Percentiles rank a stretch among this genome's conserved stretches.
Conservation (phyloP, 139 green algal genomes). For the Chlamydomonas schloesseri region DNA sequence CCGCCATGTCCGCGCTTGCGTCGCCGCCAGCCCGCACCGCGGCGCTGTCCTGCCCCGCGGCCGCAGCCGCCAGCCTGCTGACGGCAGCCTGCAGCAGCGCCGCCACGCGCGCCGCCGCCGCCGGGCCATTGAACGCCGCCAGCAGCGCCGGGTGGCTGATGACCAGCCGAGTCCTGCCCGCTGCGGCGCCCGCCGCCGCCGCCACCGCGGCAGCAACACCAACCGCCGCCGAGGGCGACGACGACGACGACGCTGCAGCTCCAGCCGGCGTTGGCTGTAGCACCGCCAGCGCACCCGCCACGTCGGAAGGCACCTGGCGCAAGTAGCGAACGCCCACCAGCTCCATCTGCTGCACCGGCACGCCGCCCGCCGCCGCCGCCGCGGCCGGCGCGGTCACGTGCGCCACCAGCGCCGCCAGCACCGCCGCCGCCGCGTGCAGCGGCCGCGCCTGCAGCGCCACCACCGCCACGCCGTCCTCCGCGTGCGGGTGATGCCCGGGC, state of each 20-base stretch:
- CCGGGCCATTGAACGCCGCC: slow-evolving; percentile 29
- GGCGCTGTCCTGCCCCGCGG: not conserved
- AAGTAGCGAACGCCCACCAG: slow-evolving; percentile 24
- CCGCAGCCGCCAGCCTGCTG: not conserved
- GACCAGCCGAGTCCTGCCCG: not conserved
- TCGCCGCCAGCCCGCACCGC: not conserved
- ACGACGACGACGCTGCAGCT: not conserved
- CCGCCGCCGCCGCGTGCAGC: slow-evolving; percentile 6
- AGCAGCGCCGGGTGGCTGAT: slow-evolving; percentile 42
- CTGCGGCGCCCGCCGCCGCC: not conserved
- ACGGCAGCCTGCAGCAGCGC: not conserved
- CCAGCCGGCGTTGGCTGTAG: not conserved
- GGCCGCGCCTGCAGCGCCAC: slow-evolving; percentile 38
- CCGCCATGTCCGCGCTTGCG: not conserved
- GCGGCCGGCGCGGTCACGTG: not conserved
- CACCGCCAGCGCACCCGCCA: not conserved
- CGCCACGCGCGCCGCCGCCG: not conserved
- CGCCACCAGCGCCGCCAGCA: slow-evolving; percentile 12
- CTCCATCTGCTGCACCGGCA: not conserved
- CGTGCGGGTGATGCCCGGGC: slow-evolving; percentile 16
- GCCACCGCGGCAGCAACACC: not conserved
- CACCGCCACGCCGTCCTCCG: slow-evolving; percentile 14
- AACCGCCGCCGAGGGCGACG: not conserved
- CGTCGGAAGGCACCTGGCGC: slow-evolving; percentile 33
- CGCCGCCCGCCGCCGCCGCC: not conserved